Percentiles rank a stretch among this genome's conserved stretches.
Conservation (phyloP, 306 rosid species). For the Carpinus fangiana region DNA sequence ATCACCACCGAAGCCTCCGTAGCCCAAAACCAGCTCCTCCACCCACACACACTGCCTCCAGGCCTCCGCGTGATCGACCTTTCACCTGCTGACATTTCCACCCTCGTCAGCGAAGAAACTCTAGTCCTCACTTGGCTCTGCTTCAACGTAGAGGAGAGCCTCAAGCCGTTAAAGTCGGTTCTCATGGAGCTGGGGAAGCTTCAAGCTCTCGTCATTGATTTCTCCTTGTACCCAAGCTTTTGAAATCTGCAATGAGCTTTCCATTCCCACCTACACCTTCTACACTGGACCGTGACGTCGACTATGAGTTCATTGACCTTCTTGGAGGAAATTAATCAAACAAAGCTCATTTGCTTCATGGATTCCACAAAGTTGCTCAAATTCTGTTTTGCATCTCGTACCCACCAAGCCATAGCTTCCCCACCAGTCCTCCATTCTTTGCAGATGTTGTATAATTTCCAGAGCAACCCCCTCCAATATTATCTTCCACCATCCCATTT, state of each 20-base stretch:
- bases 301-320: slow-evolving; percentile 47
- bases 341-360: no score
- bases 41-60: slow-evolving; percentile 31
- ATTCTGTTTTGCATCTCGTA: no score
- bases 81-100: slow-evolving; percentile 27
- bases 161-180: slow-evolving; percentile 23
- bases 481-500: no score
- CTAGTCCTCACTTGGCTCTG: slow-evolving; percentile 16
- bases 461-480: no score
- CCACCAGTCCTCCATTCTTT: no score
- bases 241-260: slow-evolving; percentile 31
- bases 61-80: slow-evolving; percentile 38
- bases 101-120: slow-evolving; percentile 9
- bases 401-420: no score
- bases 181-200: slow-evolving; percentile 26
- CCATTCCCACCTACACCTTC: slow-evolving; percentile 36
- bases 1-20: slow-evolving; percentile 52
- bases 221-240: slow-evolving; percentile 48
- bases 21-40: slow-evolving; percentile 37
- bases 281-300: slow-evolving; percentile 41
- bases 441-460: no score
- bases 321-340: slow-evolving; percentile 3
- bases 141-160: slow-evolving; percentile 26
- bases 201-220: slow-evolving; percentile 38
- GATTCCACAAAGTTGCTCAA: no score